Evolutionary conservation across 768 basidiomycete species (phyloP), one percentile per base, ranked within the genome.

Genomic region (Mycena olivaceomarginata): DNA sequence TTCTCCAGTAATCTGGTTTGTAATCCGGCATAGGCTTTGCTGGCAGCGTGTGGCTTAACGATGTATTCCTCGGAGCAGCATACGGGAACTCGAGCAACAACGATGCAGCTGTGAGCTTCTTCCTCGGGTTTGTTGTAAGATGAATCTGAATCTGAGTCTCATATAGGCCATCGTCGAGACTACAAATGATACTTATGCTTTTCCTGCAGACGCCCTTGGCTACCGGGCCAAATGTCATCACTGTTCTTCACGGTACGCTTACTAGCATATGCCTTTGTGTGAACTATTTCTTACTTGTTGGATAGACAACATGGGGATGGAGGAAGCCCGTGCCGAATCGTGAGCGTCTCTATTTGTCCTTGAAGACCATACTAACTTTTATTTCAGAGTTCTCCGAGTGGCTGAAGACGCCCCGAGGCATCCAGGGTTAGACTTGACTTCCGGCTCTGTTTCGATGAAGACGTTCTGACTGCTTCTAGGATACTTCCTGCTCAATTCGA

Each of bases 41-140:
- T 41, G 91, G 91, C 11, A 91, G 90, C n/a, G 88, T 93, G 25
- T 92, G 91, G 89, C 82, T 92, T 67, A 93, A 93, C 77, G 83
- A 90, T 75, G 80, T 85, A 5, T 92, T 92, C 82, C 78, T 93
- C 67, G 84, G 83, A 11, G 90, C 91, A 7, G 88, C 91, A 0
- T 90, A 87, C 71, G 91, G 90, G 79, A 92, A 91, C 62, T 75
- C 74, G 46, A 75, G 74, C 48, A 75, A 75, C 45, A 75, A 75
- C 22, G 37, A 75, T 75, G 67, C 40, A 31, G 22, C 22, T 37
- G 91, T 91, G 76, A 70, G 85, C 37, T 18, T 41, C 20, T 77
- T 46, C 57, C 41, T 37, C 60, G 5, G 4, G 4, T 40, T 40
- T 60, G 53, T 68, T n/a, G 5, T n/a, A 41, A 48, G 41, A n/a